Evolutionary conservation across 2,329 filamentous ascomycete genomes (phyloP), one percentile per base, ranked within the genome.

Genomic region (Hortaea werneckii): DNA sequence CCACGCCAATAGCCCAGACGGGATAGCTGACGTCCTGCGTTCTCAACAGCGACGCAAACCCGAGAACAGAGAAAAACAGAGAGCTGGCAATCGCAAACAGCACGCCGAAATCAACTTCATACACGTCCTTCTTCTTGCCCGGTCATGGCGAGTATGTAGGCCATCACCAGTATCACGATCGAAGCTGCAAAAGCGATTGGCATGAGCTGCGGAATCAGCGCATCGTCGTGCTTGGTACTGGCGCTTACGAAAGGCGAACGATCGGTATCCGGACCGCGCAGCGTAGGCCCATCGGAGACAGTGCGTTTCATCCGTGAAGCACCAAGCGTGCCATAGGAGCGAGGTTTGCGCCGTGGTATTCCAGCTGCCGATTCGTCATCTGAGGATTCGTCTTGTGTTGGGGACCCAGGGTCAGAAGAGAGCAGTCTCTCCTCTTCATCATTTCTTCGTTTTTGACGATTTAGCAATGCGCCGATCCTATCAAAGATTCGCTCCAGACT

Each of bases 81-180:
- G 81, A 85, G 29, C 77, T 71, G 29, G 85, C 73, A 11, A 83
- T 79, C 7, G 83, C 85, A 37, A 86, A 71, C 1, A 85, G 73
- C 1, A 85, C 82, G 6, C 81, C 85, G 0, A 77, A 78, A 56
- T 89, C 83, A 3, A 90, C 85, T 61, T 86, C 79, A n/a, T 79
- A 72, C 4, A 76, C 72, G 53, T 83, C 72, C 61, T 77, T 83
- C 59, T 79, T 81, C 40, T 77, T 74, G 6, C 84, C 85, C 20
- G 1, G 85, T 85, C 10, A 71, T 67, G 29, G 85, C 78, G 34
- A 92, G 74, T 7, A 83, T 71, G 34, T 72, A 72, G 0, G 83
- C 77, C 29, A 90, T 74, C 41, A 75, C 62, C 32, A 87, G 73
- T 6, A 90, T 72, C 5, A 81, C 63, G 32, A 82, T 73, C 0